phyloP scores from a whole-genome alignment of 2,329 filamentous ascomycete genomes.

The Fusarium sp. region DNA sequence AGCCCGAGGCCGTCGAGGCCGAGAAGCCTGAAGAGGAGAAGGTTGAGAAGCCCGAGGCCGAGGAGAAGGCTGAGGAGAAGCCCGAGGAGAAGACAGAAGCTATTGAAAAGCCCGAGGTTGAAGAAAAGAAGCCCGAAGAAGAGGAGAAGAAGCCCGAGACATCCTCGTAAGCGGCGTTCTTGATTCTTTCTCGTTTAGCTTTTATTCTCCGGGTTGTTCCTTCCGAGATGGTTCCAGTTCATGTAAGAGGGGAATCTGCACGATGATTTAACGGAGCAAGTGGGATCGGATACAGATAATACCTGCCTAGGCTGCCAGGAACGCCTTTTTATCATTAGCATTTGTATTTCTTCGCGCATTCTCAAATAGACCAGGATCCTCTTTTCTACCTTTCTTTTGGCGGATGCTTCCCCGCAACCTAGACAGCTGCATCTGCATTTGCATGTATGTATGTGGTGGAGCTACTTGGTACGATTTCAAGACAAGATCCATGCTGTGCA shows the following conservation, averaged over 20 bases:
- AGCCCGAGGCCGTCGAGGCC: not conserved
- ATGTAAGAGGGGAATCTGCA: slow-evolving; percentile 3
- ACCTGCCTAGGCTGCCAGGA: not conserved
- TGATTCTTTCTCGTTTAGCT: not conserved
- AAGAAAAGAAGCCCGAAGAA: slow-evolving; percentile 6
- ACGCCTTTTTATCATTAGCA: not conserved
- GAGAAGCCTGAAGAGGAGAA: slow-evolving; percentile 1
- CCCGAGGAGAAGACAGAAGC: not conserved
- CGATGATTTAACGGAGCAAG: slow-evolving; percentile 4
- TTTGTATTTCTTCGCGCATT: not conserved
- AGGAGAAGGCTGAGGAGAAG: not conserved
- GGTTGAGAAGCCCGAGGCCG: not conserved
- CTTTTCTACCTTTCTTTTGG: not conserved
- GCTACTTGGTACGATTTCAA: not conserved
- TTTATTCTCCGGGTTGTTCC: not conserved
- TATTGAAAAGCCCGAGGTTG: not conserved
- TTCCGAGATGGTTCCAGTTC: not conserved
- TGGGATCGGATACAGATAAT: slow-evolving; percentile 1
- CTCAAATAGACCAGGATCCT: not conserved
- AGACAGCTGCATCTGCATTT: not conserved
- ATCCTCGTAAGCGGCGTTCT: not conserved
- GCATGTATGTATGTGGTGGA: not conserved
- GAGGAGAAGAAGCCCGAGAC: not conserved
- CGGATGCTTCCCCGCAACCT: not conserved
- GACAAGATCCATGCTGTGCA: not conserved